Conservation (phyloP, 208 protist genomes). For the Leishmania major region DNA sequence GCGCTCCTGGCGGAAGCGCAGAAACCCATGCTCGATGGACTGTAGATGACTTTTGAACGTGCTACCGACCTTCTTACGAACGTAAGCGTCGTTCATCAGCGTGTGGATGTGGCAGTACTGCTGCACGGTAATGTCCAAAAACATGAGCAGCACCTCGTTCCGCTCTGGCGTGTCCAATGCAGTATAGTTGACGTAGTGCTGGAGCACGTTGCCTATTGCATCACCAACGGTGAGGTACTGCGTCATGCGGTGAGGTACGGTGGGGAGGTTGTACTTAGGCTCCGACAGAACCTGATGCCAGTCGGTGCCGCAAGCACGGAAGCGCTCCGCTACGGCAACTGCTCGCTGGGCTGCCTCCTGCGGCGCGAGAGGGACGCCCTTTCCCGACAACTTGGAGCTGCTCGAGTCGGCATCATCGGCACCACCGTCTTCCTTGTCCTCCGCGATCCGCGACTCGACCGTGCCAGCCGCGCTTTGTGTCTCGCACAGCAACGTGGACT, state of each 20-base stretch:
- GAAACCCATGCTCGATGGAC: conserved; percentile 16
- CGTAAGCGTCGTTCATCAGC: conserved; percentile 17
- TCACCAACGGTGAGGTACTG: conserved; percentile 26
- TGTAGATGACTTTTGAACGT: not conserved
- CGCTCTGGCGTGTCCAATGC: conserved; percentile 6
- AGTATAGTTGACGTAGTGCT: conserved; percentile 20
- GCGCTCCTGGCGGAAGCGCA: not conserved
- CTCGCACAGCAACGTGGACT: conserved; percentile 17
- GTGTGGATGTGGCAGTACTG: conserved; percentile 35
- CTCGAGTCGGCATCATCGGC: not conserved
- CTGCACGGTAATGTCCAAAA: conserved; percentile 31
- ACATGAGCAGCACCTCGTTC: conserved; percentile 16
- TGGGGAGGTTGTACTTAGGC: conserved; percentile 17
- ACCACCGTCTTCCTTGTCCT: not conserved
- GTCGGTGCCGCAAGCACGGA: conserved; percentile 29
- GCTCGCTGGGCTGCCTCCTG: conserved; percentile 14
- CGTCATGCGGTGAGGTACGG: conserved; percentile 25
- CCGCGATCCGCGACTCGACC: not conserved
- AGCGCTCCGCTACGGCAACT: conserved; percentile 6
- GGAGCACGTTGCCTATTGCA: not conserved
- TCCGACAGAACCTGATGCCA: conserved; percentile 23
- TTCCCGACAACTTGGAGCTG: not conserved
- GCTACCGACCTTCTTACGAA: conserved; percentile 8
- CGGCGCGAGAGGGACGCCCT: not conserved
- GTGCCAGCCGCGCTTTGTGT: not conserved